Evolutionary conservation across 495 filamentous ascomycete species (phyloP).

Genomic region (Trypethelium eluteriae): DNA sequence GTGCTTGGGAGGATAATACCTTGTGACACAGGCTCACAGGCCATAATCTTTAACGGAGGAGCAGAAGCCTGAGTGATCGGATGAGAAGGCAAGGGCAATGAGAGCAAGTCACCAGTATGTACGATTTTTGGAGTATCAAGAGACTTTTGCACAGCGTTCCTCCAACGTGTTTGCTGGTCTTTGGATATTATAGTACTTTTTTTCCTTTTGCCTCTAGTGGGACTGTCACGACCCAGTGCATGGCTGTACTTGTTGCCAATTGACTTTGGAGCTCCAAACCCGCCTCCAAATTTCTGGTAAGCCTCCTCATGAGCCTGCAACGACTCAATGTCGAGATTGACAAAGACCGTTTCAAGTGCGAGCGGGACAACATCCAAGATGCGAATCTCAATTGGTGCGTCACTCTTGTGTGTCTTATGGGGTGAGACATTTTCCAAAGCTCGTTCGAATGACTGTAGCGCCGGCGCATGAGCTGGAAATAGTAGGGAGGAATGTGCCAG

Average conservation of each 20-base stretch:
- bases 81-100: slow-evolving; percentile 75
- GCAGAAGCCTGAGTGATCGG: slow-evolving; percentile 79
- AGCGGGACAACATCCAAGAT: slow-evolving; percentile 74
- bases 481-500: slow-evolving; percentile 67
- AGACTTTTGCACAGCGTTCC: slow-evolving; percentile 68
- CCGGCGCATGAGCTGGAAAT: slow-evolving; percentile 72
- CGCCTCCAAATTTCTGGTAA: slow-evolving; percentile 56
- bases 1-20: slow-evolving; percentile 64
- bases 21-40: slow-evolving; percentile 73
- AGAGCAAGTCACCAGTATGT: slow-evolving; percentile 75
- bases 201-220: slow-evolving; percentile 2
- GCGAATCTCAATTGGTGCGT: slow-evolving; percentile 60
- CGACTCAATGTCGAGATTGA: slow-evolving; percentile 73
- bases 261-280: slow-evolving; percentile 43
- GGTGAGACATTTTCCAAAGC: slow-evolving; percentile 51
- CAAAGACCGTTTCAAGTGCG: slow-evolving; percentile 72
- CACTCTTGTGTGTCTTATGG: slow-evolving; percentile 48
- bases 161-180: slow-evolving; percentile 53
- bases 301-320: slow-evolving; percentile 54
- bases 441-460: slow-evolving; percentile 66
- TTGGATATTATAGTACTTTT: slow-evolving; percentile 19
- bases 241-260: slow-evolving; percentile 28
- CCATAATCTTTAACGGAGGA: slow-evolving; percentile 59
- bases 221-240: slow-evolving; percentile 19
- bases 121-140: slow-evolving; percentile 63